These are phyloP conservation scores for Phytophthora citricola DNA, from an alignment of 352 stramenopile genomes.

Conservation along the genomic window DNA sequence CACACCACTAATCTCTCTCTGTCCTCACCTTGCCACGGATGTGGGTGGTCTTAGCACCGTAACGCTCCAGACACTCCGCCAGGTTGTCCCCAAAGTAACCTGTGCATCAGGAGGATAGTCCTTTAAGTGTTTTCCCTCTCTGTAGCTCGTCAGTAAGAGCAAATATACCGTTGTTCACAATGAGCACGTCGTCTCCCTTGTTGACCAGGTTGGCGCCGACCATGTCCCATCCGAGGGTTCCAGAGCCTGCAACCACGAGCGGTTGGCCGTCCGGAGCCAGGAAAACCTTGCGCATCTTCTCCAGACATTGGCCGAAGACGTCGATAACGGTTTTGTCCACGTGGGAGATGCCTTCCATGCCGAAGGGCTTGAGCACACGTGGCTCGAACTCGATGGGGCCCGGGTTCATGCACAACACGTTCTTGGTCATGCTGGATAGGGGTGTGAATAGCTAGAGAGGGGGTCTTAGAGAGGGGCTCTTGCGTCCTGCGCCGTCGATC, in stretches of 20 bases:
- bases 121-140: neutral
- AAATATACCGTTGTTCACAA: conserved; percentile 68
- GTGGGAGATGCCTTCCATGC: conserved; percentile 78
- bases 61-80: conserved; percentile 69
- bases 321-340: conserved; percentile 83
- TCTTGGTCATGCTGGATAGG: conserved; percentile 64
- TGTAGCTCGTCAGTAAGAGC: neutral
- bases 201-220: conserved; percentile 79
- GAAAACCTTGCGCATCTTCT: conserved; percentile 87
- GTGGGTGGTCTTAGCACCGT: conserved; percentile 71
- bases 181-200: conserved; percentile 65
- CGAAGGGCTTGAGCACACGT: conserved; percentile 74
- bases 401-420: conserved; percentile 82
- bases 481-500: conserved; percentile 25
- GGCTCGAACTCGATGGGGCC: conserved; percentile 85
- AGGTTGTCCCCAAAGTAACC: conserved; percentile 84
- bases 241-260: conserved; percentile 70
- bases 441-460: too few relatives aligned
- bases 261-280: conserved; percentile 74
- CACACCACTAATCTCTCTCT: neutral
- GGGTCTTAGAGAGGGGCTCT: neutral
- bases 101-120: conserved; percentile 10
- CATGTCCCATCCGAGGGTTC: conserved; percentile 84
- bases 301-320: conserved; percentile 75
- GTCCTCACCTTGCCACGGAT: conserved; percentile 49